Conservation (phyloP, 768 basidiomycete genomes). For the Tephrocybe sp. region DNA sequence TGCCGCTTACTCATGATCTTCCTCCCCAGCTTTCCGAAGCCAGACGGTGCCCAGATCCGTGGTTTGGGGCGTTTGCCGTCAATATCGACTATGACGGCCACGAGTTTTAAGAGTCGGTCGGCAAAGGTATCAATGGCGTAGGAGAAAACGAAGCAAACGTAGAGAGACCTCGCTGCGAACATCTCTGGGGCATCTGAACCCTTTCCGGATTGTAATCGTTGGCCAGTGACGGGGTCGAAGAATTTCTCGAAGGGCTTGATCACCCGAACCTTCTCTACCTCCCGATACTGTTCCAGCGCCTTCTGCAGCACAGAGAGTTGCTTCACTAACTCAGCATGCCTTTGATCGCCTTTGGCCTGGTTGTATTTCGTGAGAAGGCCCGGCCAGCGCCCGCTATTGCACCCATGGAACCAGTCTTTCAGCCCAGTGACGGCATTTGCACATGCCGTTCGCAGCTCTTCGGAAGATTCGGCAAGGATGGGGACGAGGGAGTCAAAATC, state of each 20-base stretch:
- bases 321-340: constrained; percentile 26
- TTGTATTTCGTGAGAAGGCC: constrained; percentile 26
- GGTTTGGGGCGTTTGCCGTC: constrained; percentile 34
- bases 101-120: constrained; percentile 31
- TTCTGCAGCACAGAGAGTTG: constrained; percentile 23
- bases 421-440: constrained; percentile 22
- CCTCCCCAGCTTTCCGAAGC: constrained; percentile 37
- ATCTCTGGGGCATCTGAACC: constrained; percentile 24
- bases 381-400: constrained; percentile 37
- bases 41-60: constrained; percentile 43
- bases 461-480: constrained; percentile 37
- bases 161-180: constrained; percentile 46
- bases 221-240: constrained; percentile 37
- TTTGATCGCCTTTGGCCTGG: constrained; percentile 20
- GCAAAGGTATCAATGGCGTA: constrained; percentile 42
- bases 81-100: constrained; percentile 32
- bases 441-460: constrained; percentile 32
- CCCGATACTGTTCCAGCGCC: constrained; percentile 32
- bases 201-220: constrained; percentile 20
- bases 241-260: constrained; percentile 41
- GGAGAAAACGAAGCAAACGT: constrained; percentile 45
- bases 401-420: constrained; percentile 34
- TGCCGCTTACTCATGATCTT: constrained; percentile 30
- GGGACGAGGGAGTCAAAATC: constrained; percentile 41
- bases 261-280: constrained; percentile 33